Evolutionary conservation across 2,329 filamentous ascomycete genomes (phyloP), one percentile per base, ranked within the genome.

Genomic region (Ceratocystis eucalypticola): DNA sequence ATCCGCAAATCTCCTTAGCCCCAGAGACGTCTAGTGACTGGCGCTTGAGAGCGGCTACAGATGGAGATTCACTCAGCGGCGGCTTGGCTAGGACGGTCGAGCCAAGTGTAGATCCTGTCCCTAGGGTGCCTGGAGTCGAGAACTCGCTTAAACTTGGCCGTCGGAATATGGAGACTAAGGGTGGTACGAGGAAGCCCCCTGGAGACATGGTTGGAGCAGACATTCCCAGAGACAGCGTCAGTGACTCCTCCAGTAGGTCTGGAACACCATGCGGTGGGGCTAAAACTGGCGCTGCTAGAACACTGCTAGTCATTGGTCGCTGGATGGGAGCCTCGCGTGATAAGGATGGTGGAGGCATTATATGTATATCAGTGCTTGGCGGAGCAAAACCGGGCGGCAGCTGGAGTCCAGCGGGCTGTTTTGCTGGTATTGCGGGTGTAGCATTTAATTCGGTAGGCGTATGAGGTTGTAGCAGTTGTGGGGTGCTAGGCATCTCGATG

Each of bases 251-350:
- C 8, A 67, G 48, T 25, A 67, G n/a, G 61, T 67, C 64, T 6
- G 66, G 63, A 10, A 57, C 66, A 8, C 66, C 66, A 17, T 72
- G 70, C 1, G 77, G 77, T 2, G 74, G 73, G 7, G 75, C 76
- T 3, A 78, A 71, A 17, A 77, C 73, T 1, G 77, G 76, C 2
- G 75, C 73, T 12, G 75, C 76, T 3, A 78, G 72, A 25, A 77
- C 73, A n/a, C 71, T 71, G n/a, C 61, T 62, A 10, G 65, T 53
- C 22, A 65, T 59, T 6, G 63, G 53, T 12, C 63, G 62, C 10
- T 62, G 62, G 55, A 53, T 62, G 2, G 67, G 33, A 7, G 62
- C 37, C 7, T 64, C 48, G 4, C 55, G 33, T 12, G 64, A 37
- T 30, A 57, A 22, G 12, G 66, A 63, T 8, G 67, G 68, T 10